Base-by-base conservation (phyloP, 2,329 filamentous ascomycete genomes). In the Sporothrix phasma region DNA sequence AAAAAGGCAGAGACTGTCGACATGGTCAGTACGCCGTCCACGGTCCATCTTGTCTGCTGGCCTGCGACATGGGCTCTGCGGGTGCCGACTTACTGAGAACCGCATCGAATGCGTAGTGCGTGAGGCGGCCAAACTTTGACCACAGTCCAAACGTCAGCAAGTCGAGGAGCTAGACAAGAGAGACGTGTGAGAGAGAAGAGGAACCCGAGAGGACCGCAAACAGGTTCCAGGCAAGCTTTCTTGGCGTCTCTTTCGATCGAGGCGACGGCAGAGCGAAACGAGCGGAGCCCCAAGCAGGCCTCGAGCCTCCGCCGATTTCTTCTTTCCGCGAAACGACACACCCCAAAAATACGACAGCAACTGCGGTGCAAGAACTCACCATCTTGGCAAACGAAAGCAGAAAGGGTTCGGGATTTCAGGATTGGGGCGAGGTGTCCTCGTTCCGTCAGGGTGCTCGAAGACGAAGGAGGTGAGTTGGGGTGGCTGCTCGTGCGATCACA, bases 81-180 rank as follows among this genome's bases (percentile, higher is more conserved):
- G 11, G 5, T 24, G 49, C 6, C 19, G 81, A 81, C 88, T 71
- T 84, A 94, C 90, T 81, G 71, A 97, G 85, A 70, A 97, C 91
- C 68, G 93, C 93, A 78, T 97, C 93, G 76, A 97, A 93, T 73
- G 92, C 90, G 80, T 95, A 96, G 80, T 97, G 93, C 75, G 90
- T 89, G 73, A 97, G 79, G 77, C 89, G 88, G 81, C 92, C 93
- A 78, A 97, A 83, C 93, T 97, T 87, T 78, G 79, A 81, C 81
- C 79, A 84, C 71, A 87, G 78, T 76, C 82, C 85, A 78, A 88
- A 82, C 75, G 84, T 86, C 80, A 87, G 84, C 77, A 86, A 80
- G 78, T 85, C 81, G 79, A 86, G 82, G 75, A 86, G 76, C 82
- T 85, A 76, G 74, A 62, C 68, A 68, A 31, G 26, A 51, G 22